Percentiles rank a stretch among this genome's conserved stretches.
Conservation (phyloP, 495 filamentous ascomycete genomes). For the Endocarpon pusillum region DNA sequence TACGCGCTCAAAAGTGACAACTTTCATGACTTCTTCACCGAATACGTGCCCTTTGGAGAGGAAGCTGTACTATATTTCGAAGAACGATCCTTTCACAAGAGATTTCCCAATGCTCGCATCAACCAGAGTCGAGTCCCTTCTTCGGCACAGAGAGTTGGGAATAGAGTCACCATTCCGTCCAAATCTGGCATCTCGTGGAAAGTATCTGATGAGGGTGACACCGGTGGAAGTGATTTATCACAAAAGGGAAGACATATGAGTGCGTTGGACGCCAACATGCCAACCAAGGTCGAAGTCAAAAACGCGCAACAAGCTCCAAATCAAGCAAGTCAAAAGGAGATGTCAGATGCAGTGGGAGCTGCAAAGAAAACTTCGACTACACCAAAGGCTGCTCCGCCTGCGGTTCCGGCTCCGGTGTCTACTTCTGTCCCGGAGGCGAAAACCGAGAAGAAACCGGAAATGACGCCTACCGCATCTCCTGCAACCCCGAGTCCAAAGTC, state of each 20-base stretch:
- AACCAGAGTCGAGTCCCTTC: constrained; percentile 29
- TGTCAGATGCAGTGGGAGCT: constrained; percentile 21
- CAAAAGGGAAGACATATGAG: constrained; percentile 32
- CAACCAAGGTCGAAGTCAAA: constrained; percentile 12
- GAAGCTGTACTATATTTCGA: constrained; percentile 93
- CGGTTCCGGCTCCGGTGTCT: too few relatives aligned
- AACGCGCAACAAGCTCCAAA: constrained; percentile 20
- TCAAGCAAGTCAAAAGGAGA: constrained; percentile 24
- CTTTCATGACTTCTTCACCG: constrained; percentile 98
- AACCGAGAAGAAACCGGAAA: constrained; percentile 15
- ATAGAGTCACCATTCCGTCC: constrained; percentile 66
- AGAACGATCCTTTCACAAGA: constrained; percentile 80
- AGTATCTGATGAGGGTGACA: constrained; percentile 38
- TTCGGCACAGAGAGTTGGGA: constrained; percentile 37
- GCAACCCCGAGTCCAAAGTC: constrained; percentile 4
- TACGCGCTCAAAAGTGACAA: constrained; percentile 87
- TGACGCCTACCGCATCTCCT: constrained; percentile 10
- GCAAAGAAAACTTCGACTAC: constrained; percentile 14
- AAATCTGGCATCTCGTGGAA: constrained; percentile 76
- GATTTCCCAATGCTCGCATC: constrained; percentile 60
- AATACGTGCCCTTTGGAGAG: constrained; percentile 90
- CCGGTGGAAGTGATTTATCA: constrained; percentile 24
- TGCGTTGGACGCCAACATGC: constrained; percentile 15
- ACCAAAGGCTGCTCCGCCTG: constrained; percentile 9
- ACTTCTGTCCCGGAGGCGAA: constrained; percentile 9